Evolutionary conservation across 441 rosid species (phyloP).

Genomic region (Jatropha podagrica): DNA sequence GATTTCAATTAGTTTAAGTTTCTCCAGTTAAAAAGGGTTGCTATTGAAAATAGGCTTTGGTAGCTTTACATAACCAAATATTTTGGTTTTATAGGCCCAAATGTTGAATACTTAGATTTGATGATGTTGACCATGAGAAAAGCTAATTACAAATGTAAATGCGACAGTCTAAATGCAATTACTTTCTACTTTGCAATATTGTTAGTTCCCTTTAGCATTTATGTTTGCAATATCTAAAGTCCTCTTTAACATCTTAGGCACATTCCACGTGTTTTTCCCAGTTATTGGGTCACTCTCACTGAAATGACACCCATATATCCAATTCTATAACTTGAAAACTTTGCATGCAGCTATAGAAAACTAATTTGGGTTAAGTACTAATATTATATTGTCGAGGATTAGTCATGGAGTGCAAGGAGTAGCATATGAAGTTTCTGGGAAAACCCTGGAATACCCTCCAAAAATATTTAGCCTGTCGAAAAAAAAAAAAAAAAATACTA

Average conservation of each 20-base stretch:
- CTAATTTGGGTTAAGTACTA: not conserved
- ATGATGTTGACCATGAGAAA: not conserved
- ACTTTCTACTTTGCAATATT: not conserved
- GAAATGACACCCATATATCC: not conserved
- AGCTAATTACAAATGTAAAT: not conserved
- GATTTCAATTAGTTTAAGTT: slow-evolving; percentile 13
- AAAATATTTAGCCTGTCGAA: not conserved
- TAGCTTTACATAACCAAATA: slow-evolving; percentile 3
- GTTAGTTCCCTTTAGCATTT: not conserved
- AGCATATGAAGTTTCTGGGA: not conserved
- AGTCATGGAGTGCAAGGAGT: not conserved
- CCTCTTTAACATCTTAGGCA: not conserved
- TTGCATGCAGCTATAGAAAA: not conserved
- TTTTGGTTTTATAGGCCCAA: not conserved
- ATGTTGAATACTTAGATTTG: not conserved
- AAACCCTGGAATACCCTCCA: not conserved
- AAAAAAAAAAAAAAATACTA: not conserved
- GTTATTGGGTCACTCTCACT: not conserved
- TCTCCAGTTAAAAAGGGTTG: not conserved
- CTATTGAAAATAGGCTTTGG: not conserved
- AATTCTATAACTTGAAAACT: not conserved
- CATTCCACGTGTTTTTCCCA: not conserved
- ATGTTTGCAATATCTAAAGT: not conserved
- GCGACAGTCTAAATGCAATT: not conserved
- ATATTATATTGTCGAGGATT: not conserved